Evolutionary conservation across 225 moss, liverwort and hornwort species (phyloP), one percentile per base, ranked within the genome.

Genomic region (Takakia lepidozioides): DNA sequence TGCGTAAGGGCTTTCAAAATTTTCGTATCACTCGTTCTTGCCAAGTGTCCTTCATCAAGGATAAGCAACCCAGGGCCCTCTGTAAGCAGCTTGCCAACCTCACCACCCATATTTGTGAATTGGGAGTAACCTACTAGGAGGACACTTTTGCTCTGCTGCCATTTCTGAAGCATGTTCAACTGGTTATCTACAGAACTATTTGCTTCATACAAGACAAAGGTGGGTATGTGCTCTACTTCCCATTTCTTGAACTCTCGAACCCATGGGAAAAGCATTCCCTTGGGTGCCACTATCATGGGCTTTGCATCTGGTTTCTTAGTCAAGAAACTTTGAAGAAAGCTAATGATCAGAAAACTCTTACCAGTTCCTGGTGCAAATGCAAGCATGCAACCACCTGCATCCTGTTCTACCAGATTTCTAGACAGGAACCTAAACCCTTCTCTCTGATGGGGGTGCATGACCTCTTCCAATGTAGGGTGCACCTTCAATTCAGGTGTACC

Each of bases 341-440:
- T 85, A 1, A 98, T 86, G 7, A 83, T 56, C 3, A 87, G 59
- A 30, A 66, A 91, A 2, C 91, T 85, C 54, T 98, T 98, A 26
- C 98, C 98, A 20, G 98, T 98, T 46, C 98, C 98, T 4, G 98
- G 98, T 2, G 98, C 98, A 43, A 91, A 91, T 0, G 98, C 98
- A 41, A 98, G 46, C 66, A 98, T 83, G 45, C 98, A 98, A 22
- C 98, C 98, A 10, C 85, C 76, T 3, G 76, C 77, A 52, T 83
- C 74, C 41, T 81, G 78, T 35, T 80, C 83, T 18, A 86, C 68
- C 8, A 93, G 71, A 29, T 88, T 86, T 36, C 61, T 44, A 0
- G 71, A 69, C 1, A 93, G 74, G 9, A 93, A 79, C 19, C 69
- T 80, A 51, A 93, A 93, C 2, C 93, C 93, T n/a, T 83, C 86